A percentile compares a stretch with the other conserved stretches of the same genome.
phyloP scores from a whole-genome alignment of 1,284 basidiomycete genomes.

The Entoloma clypeatum region DNA sequence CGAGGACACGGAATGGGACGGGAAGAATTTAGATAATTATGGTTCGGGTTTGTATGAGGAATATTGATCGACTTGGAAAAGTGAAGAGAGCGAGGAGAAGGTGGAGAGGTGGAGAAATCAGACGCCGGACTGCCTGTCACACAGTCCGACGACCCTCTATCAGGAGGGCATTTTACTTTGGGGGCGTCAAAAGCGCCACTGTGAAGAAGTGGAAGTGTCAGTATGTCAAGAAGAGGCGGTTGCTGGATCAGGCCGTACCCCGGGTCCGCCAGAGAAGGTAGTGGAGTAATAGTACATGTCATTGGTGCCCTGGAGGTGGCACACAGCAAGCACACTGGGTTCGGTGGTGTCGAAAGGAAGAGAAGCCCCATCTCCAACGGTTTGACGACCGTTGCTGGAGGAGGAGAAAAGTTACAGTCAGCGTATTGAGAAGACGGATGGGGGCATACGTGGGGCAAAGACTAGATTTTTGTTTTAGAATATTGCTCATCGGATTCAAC shows the following conservation, averaged over 20 bases:
- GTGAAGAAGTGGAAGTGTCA: slow-evolving; percentile 4
- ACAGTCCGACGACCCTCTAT: slow-evolving; percentile 86
- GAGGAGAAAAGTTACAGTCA: slow-evolving; percentile 27
- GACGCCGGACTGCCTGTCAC: slow-evolving; percentile 86
- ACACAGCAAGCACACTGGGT: slow-evolving; percentile 77
- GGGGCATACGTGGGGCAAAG: slow-evolving; percentile 78
- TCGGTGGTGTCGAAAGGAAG: slow-evolving; percentile 71
- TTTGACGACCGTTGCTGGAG: slow-evolving; percentile 82
- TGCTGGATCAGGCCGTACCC: slow-evolving; percentile 44
- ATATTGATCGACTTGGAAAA: slow-evolving; percentile 11
- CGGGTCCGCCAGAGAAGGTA: slow-evolving; percentile 84
- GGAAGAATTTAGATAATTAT: slow-evolving; percentile 15
- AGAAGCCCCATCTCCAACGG: slow-evolving; percentile 90
- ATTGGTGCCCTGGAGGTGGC: slow-evolving; percentile 72
- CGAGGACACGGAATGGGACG: slow-evolving; percentile 36
- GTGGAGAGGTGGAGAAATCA: slow-evolving; percentile 42
- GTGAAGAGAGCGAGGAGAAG: slow-evolving; percentile 33
- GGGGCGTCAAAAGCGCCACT: slow-evolving; percentile 93
- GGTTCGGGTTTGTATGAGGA: slow-evolving; percentile 8
- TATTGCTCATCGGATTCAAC: slow-evolving; percentile 63
- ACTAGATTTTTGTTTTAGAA: slow-evolving; percentile 77
- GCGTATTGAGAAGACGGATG: slow-evolving; percentile 24
- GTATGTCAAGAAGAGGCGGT: slow-evolving; percentile 16
- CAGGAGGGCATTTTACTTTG: slow-evolving; percentile 84
- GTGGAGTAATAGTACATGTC: slow-evolving; percentile 86